Evolutionary conservation across 192 early-diverging fungal species (phyloP).

Genomic region (Backusella psychrophila): DNA sequence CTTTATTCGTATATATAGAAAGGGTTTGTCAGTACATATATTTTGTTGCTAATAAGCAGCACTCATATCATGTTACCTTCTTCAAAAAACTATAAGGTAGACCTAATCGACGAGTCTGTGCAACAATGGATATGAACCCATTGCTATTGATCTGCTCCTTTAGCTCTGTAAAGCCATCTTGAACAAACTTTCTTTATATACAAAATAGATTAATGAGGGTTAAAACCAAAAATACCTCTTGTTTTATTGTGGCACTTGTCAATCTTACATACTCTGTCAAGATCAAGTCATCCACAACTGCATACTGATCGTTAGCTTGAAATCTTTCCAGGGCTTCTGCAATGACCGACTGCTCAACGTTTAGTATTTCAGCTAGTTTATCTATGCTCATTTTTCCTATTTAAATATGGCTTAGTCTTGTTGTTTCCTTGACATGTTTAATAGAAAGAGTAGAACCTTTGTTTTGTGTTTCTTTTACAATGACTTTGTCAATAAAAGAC

Average conservation of each 20-base stretch:
- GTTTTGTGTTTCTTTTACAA: background rate
- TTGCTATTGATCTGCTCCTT: background rate
- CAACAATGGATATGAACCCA: background rate
- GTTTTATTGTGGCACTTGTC: background rate
- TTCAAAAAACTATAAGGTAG: background rate
- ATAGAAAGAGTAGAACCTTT: background rate
- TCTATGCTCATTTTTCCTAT: background rate
- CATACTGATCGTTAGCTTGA: background rate
- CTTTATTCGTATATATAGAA: background rate
- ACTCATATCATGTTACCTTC: background rate
- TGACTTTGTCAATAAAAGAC: background rate
- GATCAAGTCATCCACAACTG: background rate
- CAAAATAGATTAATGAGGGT: background rate
- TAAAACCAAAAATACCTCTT: background rate
- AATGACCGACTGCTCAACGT: background rate
- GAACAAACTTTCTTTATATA: background rate
- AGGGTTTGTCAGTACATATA: background rate
- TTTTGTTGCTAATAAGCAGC: background rate
- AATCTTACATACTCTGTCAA: background rate
- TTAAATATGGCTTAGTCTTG: background rate
- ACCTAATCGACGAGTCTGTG: background rate
- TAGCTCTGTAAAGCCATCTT: background rate
- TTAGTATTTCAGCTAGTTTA: background rate
- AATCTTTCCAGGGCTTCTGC: background rate
- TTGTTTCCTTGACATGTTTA: background rate